Evolutionary conservation across 208 protist species (phyloP), one percentile per base, ranked within the genome.

Genomic region (Leishmania tarentolae): DNA sequence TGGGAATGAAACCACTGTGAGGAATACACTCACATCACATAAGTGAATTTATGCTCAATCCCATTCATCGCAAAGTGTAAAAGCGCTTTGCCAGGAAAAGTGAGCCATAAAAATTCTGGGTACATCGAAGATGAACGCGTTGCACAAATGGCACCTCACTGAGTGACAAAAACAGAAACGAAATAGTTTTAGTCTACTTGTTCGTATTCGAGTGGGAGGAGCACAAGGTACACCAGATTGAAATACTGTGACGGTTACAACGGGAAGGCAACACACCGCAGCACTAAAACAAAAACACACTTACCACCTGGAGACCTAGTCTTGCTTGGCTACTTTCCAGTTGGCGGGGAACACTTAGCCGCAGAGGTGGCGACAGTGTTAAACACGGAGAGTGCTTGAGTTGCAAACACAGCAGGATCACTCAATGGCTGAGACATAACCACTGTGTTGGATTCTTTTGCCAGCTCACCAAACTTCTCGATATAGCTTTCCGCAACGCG

Each of bases 401-500:
- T 90, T 6, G 98, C 85, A 88, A 99, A 98, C 40, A 85, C 83
- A 0, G 91, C 90, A 40, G 94, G 91, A 75, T 99, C 98, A 46
- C 85, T 90, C 0, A 98, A 83, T 63, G 98, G 96, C 52, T 98
- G 82, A 0, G 98, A 98, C 68, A 99, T 83, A 5, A 99, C 93
- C 4, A 99, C 91, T 4, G 98, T 99, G 85, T 98, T 99, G 42
- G 90, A 91, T 75, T 96, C 85, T 71, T 97, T 96, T 2, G 98
- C 98, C 47, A 99, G 79, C 72, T 97, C 85, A 5, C 94, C 91
- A 86, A 99, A 99, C 57, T 92, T 90, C 31, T 93, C 87, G 80
- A 99, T 93, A 81, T 99, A 99, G 78, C 94, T 84, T 84, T 98
- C 94, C 5, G 98, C 98, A 44, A 99, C 89, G 2, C 95, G 88